Conservation (phyloP, 371 early-diverging fungal genomes). For the Mucor indicus region DNA sequence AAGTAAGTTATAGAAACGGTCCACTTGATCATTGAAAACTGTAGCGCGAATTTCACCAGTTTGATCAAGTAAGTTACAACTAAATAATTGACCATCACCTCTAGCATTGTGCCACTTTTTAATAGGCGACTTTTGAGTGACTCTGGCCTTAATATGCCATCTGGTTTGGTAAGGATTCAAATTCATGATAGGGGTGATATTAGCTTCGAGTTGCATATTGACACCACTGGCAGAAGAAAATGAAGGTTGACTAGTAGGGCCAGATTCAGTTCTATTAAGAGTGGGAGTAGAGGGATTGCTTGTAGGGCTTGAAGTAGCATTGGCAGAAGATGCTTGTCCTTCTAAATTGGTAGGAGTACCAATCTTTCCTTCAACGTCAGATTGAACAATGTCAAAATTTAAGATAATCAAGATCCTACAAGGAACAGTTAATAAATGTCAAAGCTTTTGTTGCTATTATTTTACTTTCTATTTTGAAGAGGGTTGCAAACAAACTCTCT, state of each 20-base stretch:
- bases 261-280: neutral
- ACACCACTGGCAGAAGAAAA: slow-evolving; percentile 57
- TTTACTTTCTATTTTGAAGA: slow-evolving; percentile 56
- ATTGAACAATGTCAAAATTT: slow-evolving; percentile 41
- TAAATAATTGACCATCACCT: slow-evolving; percentile 89
- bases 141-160: slow-evolving; percentile 93
- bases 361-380: slow-evolving; percentile 33
- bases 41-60: slow-evolving; percentile 91
- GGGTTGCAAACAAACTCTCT: slow-evolving; percentile 51
- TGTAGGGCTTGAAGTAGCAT: slow-evolving; percentile 3
- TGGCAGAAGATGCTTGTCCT: slow-evolving; percentile 5
- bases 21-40: slow-evolving; percentile 83
- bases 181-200: slow-evolving; percentile 53
- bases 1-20: slow-evolving; percentile 67
- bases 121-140: slow-evolving; percentile 81
- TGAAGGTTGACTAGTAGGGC: neutral
- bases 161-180: slow-evolving; percentile 80
- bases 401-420: slow-evolving; percentile 57
- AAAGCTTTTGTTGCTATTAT: neutral
- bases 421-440: neutral
- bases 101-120: slow-evolving; percentile 75
- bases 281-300: neutral
- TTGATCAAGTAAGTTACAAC: slow-evolving; percentile 84
- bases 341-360: slow-evolving; percentile 44
- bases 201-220: slow-evolving; percentile 45